phyloP scores from a whole-genome alignment of 768 basidiomycete genomes.

The Rhodotorula taiwanensis region DNA sequence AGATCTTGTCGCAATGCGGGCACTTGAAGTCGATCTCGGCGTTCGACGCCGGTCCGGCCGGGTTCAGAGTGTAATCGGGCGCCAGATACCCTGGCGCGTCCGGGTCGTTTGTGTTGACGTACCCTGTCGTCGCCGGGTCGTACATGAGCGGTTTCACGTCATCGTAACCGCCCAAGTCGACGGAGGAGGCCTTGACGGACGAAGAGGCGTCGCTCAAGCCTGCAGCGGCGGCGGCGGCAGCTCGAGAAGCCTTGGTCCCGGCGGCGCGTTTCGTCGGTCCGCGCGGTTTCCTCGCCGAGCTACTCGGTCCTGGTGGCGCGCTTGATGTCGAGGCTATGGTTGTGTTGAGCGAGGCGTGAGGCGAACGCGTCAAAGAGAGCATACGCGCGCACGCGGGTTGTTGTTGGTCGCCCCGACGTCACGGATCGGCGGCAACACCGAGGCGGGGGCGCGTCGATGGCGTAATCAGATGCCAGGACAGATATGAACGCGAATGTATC shows the following conservation, averaged over 20 bases:
- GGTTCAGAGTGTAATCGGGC: slow-evolving; percentile 32
- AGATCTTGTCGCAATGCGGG: slow-evolving; percentile 47
- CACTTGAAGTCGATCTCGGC: slow-evolving; percentile 37
- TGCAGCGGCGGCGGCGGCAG: background rate
- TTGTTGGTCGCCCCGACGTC: too few species aligned
- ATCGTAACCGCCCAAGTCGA: background rate
- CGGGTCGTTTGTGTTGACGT: too few species aligned
- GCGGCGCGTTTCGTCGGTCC: too few species aligned
- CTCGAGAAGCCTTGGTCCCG: too few species aligned
- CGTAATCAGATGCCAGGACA: background rate
- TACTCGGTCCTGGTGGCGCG: too few species aligned
- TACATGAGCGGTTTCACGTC: background rate
- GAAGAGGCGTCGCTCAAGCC: background rate
- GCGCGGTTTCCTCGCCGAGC: too few species aligned
- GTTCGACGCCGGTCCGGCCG: slow-evolving; percentile 30
- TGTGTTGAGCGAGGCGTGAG: too few species aligned
- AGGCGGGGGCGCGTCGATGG: background rate
- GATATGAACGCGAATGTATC: background rate
- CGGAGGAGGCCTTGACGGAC: background rate
- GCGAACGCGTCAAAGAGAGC: too few species aligned
- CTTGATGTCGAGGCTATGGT: too few species aligned
- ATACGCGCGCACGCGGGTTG: too few species aligned
- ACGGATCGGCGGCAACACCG: background rate
- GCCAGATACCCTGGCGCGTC: slow-evolving; percentile 17
- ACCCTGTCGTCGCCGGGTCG: background rate